Conservation (phyloP, 2,329 filamentous ascomycete genomes). For the Colletotrichum echinochloae region DNA sequence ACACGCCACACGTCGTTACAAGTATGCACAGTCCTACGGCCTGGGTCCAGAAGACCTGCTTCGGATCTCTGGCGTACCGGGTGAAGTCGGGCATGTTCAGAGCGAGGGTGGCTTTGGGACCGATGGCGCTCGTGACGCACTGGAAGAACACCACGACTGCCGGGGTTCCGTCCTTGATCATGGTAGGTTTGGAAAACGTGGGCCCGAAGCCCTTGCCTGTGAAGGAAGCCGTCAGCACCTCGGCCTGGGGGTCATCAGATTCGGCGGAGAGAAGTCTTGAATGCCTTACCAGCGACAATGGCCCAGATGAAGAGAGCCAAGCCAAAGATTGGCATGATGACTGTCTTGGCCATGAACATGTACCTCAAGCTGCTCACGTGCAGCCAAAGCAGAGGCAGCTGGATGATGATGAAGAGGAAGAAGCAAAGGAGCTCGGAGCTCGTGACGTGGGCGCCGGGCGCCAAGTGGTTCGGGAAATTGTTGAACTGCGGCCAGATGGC, state of each 20-base stretch:
- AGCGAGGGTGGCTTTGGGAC: conserved; percentile 40
- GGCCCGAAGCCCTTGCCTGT: conserved; percentile 41
- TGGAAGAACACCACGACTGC: conserved; percentile 43
- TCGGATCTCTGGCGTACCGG: conserved; percentile 41
- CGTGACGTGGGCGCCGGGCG: conserved; percentile 51
- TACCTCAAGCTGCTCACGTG: conserved; percentile 31
- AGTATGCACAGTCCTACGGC: conserved; percentile 38
- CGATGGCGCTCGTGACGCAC: conserved; percentile 44
- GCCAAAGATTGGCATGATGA: conserved; percentile 42
- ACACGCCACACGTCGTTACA: conserved; percentile 54
- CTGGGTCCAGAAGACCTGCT: conserved; percentile 41
- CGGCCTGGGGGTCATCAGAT: too few relatives aligned
- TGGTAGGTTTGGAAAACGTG: conserved; percentile 42
- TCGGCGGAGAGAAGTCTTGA: rapidly evolving
- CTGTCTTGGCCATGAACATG: conserved; percentile 44
- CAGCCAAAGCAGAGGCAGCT: conserved; percentile 44
- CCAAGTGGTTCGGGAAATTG: conserved; percentile 55
- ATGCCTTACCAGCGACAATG: conserved; percentile 29
- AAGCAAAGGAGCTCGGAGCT: conserved; percentile 42
- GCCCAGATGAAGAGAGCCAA: conserved; percentile 44
- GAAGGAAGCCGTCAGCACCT: background rate
- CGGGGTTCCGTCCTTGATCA: conserved; percentile 38
- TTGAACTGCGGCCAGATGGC: conserved; percentile 57
- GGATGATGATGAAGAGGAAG: conserved; percentile 46
- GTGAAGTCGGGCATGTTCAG: conserved; percentile 43